Evolutionary conservation across 1,139 yeast species (phyloP).

Genomic region (Zygoascus hellenicus): DNA sequence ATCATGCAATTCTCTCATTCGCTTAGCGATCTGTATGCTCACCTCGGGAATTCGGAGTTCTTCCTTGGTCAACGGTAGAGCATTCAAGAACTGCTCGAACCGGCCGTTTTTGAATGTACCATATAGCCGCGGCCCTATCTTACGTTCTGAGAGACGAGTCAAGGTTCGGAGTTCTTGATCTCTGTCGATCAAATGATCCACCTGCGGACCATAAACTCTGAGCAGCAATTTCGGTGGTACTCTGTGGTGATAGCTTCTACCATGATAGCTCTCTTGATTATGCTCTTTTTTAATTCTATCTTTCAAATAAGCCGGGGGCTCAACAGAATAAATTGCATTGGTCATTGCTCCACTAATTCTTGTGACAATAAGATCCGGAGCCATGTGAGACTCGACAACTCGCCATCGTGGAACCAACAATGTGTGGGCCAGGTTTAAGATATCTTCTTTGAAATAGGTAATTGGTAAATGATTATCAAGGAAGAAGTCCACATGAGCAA

Average conservation of each 20-base stretch:
- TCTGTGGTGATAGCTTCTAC: constrained; percentile 27
- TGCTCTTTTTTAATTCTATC: constrained; percentile 25
- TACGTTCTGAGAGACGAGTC: constrained; percentile 63
- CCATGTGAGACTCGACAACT: constrained; percentile 33
- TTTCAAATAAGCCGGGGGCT: constrained; percentile 32
- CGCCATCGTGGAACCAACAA: constrained; percentile 78
- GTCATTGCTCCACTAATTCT: constrained; percentile 92
- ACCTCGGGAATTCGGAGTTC: constrained; percentile 72
- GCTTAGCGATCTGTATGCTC: constrained; percentile 81
- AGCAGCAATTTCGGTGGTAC: constrained; percentile 50
- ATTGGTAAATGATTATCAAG: constrained; percentile 71
- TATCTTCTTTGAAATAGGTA: constrained; percentile 80
- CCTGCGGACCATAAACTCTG: constrained; percentile 89
- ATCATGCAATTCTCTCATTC: constrained; percentile 91
- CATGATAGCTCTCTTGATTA: constrained; percentile 12
- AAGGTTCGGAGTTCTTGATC: constrained; percentile 69
- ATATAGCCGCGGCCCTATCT: constrained; percentile 81
- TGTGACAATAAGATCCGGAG: constrained; percentile 42
- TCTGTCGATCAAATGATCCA: constrained; percentile 79
- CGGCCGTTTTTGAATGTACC: constrained; percentile 92
- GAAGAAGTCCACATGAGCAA: constrained; percentile 23
- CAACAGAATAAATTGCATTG: constrained; percentile 74
- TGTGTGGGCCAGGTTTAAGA: constrained; percentile 57
- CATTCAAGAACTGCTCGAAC: constrained; percentile 84
- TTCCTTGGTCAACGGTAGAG: constrained; percentile 62